phyloP scores from a whole-genome alignment of 2,329 filamentous ascomycete species.

The Fusarium guadeloupense region DNA sequence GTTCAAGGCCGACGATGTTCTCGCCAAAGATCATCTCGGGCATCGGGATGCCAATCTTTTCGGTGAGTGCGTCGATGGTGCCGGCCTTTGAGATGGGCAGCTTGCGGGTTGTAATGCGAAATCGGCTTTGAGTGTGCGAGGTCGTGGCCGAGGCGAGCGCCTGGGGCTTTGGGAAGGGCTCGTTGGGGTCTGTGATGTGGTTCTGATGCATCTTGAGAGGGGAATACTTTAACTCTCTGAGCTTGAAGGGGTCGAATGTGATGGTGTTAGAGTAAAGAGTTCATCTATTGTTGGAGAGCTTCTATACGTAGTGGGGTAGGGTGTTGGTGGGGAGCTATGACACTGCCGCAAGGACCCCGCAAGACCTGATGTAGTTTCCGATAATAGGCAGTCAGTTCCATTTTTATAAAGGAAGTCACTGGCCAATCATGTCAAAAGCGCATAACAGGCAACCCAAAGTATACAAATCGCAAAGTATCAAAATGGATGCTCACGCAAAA shows the following conservation, averaged over 20 bases:
- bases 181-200: constrained; percentile 54
- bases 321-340: constrained; percentile 9
- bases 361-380: not conserved
- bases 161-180: constrained; percentile 64
- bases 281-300: constrained; percentile 3
- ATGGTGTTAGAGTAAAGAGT: not conserved
- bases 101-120: constrained; percentile 84
- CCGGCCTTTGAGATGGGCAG: constrained; percentile 92
- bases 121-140: constrained; percentile 68
- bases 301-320: not conserved
- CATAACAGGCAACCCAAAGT: not conserved
- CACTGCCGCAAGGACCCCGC: not conserved
- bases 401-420: not conserved
- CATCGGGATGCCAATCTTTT: constrained; percentile 81
- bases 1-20: constrained; percentile 81
- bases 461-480: not conserved
- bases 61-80: constrained; percentile 86
- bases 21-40: constrained; percentile 99
- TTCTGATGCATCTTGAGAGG: constrained; percentile 47
- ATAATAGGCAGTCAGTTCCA: not conserved
- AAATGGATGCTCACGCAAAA: too few relatives aligned
- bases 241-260: not conserved
- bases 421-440: not conserved
- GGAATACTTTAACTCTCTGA: not conserved
- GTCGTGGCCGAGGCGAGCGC: constrained; percentile 64